Evolutionary conservation across 108 stramenopile species (phyloP).

Genomic region (Epipyxis sp.): DNA sequence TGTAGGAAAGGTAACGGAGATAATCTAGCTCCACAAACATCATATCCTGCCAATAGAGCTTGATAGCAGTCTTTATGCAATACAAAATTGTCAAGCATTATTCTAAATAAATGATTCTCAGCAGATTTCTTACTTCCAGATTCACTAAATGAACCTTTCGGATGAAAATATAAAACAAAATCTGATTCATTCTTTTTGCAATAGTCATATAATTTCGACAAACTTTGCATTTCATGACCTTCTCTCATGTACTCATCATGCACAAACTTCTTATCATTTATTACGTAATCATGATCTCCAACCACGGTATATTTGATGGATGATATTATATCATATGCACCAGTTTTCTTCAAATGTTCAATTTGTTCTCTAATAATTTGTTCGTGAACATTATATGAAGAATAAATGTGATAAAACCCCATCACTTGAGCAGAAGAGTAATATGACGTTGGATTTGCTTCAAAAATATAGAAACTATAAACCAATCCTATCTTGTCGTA

Average conservation of each 20-base stretch:
- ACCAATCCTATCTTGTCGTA: no score
- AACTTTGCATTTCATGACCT: neutral
- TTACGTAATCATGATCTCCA: no score
- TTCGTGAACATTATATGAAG: neutral
- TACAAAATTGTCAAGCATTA: neutral
- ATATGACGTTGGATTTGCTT: no score
- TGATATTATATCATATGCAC: neutral
- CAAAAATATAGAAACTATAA: no score
- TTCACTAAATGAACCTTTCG: neutral
- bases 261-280: no score
- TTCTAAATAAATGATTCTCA: neutral
- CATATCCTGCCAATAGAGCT: neutral
- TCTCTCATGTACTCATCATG: neutral
- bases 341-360: neutral
- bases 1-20: neutral
- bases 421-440: no score
- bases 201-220: neutral
- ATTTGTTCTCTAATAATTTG: neutral
- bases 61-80: neutral
- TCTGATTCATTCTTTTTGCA: neutral
- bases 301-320: neutral
- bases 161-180: neutral
- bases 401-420: conserved; percentile 1
- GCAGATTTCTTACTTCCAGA: neutral
- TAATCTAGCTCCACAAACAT: neutral